Base-by-base conservation (phyloP, 176 grass and related monocot genomes). In the Oryza meyeriana region DNA sequence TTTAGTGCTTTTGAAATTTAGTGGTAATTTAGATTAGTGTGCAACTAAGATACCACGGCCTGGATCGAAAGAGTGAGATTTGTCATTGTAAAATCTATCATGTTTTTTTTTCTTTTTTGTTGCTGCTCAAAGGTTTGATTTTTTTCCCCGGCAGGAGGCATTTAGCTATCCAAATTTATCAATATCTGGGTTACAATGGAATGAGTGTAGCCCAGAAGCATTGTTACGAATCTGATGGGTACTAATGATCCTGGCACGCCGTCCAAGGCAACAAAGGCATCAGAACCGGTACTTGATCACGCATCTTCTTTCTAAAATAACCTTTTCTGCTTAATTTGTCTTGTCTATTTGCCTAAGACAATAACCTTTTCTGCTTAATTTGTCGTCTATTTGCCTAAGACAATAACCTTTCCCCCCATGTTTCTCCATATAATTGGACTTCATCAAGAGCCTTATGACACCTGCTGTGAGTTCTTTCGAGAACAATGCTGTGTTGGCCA, bases 211-310 rank as follows among this genome's bases (percentile, higher is more conserved):
- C 18, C 18, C 3, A 12, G n/a, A 72, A 66, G 42, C 57, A 72
- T 66, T 78, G 34, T 24, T 14, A 66, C 29, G 44, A 5, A 75
- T 50, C 63, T 11, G 10, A 93, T 93, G 91, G 91, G 85, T 52
- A 85, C 63, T 74, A 90, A 81, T 55, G 85, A 93, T 29, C 85
- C 88, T 47, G 74, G 80, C 67, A 82, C 88, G 47, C 88, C 88
- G 10, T 77, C 82, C 3, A 93, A 93, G 82, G 72, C 88, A 71
- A 58, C 88, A 3, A 90, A 90, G 69, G 17, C 85, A 64, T 83
- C 85, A 28, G 78, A 89, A 83, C 88, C 85, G 76, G 91, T 90
- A 80, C 27, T 77, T 36, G 20, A 42, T 55, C 28, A 64, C 18
- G 1, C 26, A 11, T 62, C 16, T 76, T 35, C 31, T 71, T 70